Evolutionary conservation across 805 yeast genomes (phyloP), one percentile per base, ranked within the genome.

Genomic region (Metschnikowia hibisci): DNA sequence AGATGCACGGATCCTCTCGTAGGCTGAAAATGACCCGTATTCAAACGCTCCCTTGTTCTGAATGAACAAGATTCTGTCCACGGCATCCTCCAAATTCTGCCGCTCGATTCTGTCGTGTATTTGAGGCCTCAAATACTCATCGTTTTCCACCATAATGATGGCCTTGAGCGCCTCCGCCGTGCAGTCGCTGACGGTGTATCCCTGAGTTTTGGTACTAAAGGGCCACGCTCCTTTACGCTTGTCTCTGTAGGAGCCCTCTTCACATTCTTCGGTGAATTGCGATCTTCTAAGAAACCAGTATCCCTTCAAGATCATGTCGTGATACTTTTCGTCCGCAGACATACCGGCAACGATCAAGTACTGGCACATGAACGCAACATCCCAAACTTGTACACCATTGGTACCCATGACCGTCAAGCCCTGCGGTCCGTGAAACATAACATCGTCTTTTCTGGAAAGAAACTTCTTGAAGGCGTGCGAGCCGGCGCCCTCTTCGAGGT

Each of bases 331-430:
- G 27, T 71, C 53, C 23, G 81, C 84, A 3, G 87, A 90, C 28
- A 90, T 63, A 0, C 96, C 96, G 0, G 96, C 86, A 55, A 77
- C 69, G 46, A 87, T 81, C 48, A 80, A 76, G 56, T 87, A 87
- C 59, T 93, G 99, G 20, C 93, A 71, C 43, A 87, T 84, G 67
- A 93, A 91, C 0, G 97, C 90, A 22, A 83, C 82, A 63, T 93
- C 99, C 99, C 99, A 93, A 1, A 84, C 90, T 64, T 93, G 99
- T 0, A 87, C 87, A 18, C 99, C 99, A 62, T 93, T 93, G 0
- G 99, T 93, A 2, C 99, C 99, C 87, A 85, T 87, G 44, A 87
- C 84, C 2, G 91, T 78, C 81, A 93, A 75, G 4, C 99, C 99
- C 58, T 84, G 85, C 0, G 89, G 85, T 0, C 96, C 95, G 66